A percentile compares a stretch with the other conserved stretches of the same genome.
Evolutionary conservation across 371 early-diverging fungal genomes (phyloP).

Genomic region (Rhizomucor miehei): DNA sequence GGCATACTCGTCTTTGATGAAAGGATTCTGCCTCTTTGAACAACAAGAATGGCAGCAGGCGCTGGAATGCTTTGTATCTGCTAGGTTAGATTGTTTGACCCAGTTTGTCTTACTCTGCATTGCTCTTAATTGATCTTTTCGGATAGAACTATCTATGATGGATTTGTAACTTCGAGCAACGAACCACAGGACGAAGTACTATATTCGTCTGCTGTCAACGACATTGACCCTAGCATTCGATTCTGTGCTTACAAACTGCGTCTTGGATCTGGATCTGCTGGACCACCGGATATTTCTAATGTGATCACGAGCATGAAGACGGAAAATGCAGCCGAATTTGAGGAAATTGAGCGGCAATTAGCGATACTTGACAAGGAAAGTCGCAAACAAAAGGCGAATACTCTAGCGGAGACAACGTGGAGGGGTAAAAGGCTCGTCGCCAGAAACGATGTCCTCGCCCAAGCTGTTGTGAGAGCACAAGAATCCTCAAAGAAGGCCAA

Average conservation of each 20-base stretch:
- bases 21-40: slow-evolving; percentile 67
- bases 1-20: slow-evolving; percentile 74
- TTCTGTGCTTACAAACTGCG: slow-evolving; percentile 77
- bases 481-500: slow-evolving; percentile 19
- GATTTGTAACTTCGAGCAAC: slow-evolving; percentile 46
- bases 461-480: slow-evolving; percentile 37
- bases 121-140: neutral
- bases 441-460: neutral
- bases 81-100: slow-evolving; percentile 19
- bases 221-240: slow-evolving; percentile 78
- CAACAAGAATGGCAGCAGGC: slow-evolving; percentile 70
- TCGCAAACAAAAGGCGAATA: neutral
- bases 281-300: slow-evolving; percentile 42
- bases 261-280: slow-evolving; percentile 11
- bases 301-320: slow-evolving; percentile 42
- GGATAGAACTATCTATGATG: slow-evolving; percentile 64
- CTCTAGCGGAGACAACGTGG: too few relatives aligned
- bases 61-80: slow-evolving; percentile 59
- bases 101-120: too few relatives aligned
- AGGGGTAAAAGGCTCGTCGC: neutral
- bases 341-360: slow-evolving; percentile 11
- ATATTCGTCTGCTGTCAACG: slow-evolving; percentile 70
- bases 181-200: slow-evolving; percentile 63
- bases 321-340: slow-evolving; percentile 39
- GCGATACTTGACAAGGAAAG: slow-evolving; percentile 9